phyloP scores from a whole-genome alignment of 257 asterid genomes.

The Echites panduratus region DNA sequence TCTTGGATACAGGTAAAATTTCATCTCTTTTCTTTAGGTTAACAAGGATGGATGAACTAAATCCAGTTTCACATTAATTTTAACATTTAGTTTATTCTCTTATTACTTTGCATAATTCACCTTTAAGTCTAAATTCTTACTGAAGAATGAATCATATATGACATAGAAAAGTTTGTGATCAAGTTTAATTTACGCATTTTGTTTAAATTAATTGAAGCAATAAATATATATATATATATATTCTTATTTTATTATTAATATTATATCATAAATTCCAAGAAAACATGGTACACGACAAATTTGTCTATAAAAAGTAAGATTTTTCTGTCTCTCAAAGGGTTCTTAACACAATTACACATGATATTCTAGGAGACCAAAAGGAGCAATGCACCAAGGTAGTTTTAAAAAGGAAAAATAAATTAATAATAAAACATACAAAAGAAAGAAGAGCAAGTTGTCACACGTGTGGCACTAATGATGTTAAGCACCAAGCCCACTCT shows the following conservation, averaged over 20 bases:
- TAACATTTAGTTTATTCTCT: too few species aligned
- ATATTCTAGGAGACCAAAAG: neutral
- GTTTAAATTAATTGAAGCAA: too few species aligned
- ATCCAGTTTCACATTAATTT: too few species aligned
- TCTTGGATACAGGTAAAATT: too few species aligned
- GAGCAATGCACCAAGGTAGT: neutral
- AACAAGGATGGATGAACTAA: too few species aligned
- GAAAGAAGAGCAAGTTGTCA: constrained; percentile 50
- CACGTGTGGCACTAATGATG: constrained; percentile 73
- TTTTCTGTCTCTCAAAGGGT: neutral
- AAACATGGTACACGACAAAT: neutral
- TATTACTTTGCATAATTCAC: neutral
- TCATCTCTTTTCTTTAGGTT: too few species aligned
- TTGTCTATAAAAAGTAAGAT: too few species aligned
- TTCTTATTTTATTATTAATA: too few species aligned
- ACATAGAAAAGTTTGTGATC: too few species aligned
- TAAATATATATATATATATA: too few species aligned
- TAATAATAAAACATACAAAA: neutral
- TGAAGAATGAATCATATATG: neutral
- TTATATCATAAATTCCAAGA: too few species aligned
- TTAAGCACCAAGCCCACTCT: constrained; percentile 49
- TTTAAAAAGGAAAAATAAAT: neutral
- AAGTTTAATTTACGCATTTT: too few species aligned
- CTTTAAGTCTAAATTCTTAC: neutral
- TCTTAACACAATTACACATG: neutral